A percentile compares a stretch with the other conserved stretches of the same genome.
These are phyloP conservation scores for Phytophthora multivora DNA, from an alignment of 352 stramenopile genomes.

Conservation along the genomic window DNA sequence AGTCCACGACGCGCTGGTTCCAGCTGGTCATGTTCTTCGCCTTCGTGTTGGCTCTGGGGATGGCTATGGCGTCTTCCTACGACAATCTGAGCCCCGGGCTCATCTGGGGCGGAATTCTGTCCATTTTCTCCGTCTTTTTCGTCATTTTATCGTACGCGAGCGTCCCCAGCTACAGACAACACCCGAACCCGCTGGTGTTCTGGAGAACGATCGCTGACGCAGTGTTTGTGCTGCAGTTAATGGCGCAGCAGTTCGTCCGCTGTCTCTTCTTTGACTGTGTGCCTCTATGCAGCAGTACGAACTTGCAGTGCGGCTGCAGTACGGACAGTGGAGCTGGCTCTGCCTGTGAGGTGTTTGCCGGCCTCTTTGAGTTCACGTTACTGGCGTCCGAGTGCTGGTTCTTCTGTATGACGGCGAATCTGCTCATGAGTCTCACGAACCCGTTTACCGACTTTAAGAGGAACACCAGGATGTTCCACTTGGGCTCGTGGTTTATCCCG, in stretches of 20 bases:
- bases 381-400: constrained; percentile 89
- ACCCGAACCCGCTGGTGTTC: constrained; percentile 90
- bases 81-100: constrained; percentile 78
- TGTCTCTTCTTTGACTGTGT: constrained; percentile 84
- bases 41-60: constrained; percentile 63
- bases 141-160: constrained; percentile 86
- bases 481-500: constrained; percentile 80
- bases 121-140: constrained; percentile 86
- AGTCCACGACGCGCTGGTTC: constrained; percentile 84
- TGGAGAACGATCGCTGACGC: constrained; percentile 87
- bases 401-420: constrained; percentile 89
- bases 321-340: constrained; percentile 39
- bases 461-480: constrained; percentile 84
- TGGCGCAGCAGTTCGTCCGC: constrained; percentile 82
- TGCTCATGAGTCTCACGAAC: constrained; percentile 88
- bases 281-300: constrained; percentile 69
- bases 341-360: constrained; percentile 77
- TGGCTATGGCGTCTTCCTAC: constrained; percentile 72
- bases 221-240: constrained; percentile 82
- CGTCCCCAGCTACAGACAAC: constrained; percentile 79
- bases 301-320: constrained; percentile 82
- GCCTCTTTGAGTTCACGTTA: constrained; percentile 86
- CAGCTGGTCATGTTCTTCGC: constrained; percentile 85
- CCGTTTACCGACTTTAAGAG: constrained; percentile 91
- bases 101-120: constrained; percentile 86